Conservation (phyloP, 345 rosid species). For the Citrus glauca region DNA sequence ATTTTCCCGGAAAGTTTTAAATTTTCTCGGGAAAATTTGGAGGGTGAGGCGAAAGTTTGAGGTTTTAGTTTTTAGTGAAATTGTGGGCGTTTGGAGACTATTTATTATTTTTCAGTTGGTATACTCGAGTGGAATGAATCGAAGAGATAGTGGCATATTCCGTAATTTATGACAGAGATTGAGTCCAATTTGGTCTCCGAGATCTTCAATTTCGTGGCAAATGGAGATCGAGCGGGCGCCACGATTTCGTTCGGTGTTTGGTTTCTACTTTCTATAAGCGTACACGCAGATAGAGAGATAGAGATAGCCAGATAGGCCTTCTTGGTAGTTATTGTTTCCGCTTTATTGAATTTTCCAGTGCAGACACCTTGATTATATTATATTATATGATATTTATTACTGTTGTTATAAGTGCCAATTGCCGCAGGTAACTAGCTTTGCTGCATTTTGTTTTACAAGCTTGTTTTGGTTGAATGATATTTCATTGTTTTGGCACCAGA, state of each 20-base stretch:
- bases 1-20: conserved; percentile 14
- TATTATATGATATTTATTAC: no score
- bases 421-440: no score
- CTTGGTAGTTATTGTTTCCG: no score
- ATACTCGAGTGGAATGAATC: neutral
- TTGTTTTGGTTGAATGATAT: no score
- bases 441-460: no score
- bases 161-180: conserved; percentile 33
- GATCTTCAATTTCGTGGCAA: conserved; percentile 18
- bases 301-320: no score
- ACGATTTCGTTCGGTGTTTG: neutral
- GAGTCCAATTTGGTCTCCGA: conserved; percentile 39
- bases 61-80: neutral
- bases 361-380: no score
- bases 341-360: no score
- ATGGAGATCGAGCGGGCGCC: conserved; percentile 13
- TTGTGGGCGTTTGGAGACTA: conserved; percentile 7
- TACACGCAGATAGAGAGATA: no score
- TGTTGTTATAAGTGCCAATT: no score
- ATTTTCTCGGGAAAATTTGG: conserved; percentile 16
- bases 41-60: neutral
- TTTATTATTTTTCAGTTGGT: conserved; percentile 7
- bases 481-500: no score
- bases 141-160: conserved; percentile 21
- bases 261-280: neutral